These are phyloP conservation scores for Collybia mongolica DNA, from an alignment of 768 basidiomycete genomes.

Conservation along the genomic window DNA sequence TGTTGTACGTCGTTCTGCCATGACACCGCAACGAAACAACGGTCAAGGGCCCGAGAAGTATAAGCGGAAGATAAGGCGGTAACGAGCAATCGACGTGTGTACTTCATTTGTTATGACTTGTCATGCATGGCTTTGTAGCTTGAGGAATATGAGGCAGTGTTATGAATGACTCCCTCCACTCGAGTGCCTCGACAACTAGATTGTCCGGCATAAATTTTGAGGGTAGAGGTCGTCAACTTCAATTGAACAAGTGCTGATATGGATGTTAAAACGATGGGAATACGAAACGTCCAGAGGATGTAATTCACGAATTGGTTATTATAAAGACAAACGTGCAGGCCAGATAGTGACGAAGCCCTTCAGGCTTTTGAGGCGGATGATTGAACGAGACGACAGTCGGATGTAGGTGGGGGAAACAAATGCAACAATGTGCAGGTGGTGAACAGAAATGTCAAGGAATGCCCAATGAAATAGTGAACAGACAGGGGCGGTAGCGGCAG, in stretches of 20 bases:
- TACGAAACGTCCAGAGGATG: conserved; percentile 1
- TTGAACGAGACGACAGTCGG: conserved; percentile 18
- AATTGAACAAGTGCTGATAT: no score
- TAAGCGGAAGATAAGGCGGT: no score
- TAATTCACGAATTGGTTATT: conserved; percentile 17
- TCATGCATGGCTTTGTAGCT: no score
- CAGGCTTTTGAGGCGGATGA: conserved; percentile 13
- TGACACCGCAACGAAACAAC: not conserved
- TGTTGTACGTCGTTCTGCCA: not conserved
- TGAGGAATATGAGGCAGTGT: no score
- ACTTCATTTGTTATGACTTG: no score
- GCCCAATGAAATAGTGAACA: conserved; percentile 18
- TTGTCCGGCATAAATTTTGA: no score
- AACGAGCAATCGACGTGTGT: no score
- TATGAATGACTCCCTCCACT: no score
- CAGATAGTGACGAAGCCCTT: conserved; percentile 18
- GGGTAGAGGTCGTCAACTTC: no score
- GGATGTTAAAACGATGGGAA: no score
- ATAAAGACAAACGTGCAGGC: conserved; percentile 13
- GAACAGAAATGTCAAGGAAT: conserved; percentile 15
- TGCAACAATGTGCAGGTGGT: conserved; percentile 38
- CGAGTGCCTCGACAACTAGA: no score
- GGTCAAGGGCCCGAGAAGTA: no score
- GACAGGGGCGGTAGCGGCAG: conserved; percentile 11
- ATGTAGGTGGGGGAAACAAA: conserved; percentile 30